These are phyloP conservation scores for Hypoxylon trugodes DNA, from an alignment of 495 filamentous ascomycete genomes.

Conservation along the genomic window DNA sequence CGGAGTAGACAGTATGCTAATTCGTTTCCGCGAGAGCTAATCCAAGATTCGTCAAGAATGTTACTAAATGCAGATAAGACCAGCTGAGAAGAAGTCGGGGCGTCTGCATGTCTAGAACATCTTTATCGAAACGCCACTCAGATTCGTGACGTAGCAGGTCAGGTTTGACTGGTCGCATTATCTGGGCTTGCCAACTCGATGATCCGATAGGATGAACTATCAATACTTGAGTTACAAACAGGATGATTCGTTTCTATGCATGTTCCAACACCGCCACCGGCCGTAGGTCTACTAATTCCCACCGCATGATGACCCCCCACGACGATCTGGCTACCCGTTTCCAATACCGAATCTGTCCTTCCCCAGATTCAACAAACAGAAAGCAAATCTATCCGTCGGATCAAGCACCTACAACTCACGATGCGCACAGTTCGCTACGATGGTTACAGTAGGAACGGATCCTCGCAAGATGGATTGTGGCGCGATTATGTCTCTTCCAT, in stretches of 20 bases:
- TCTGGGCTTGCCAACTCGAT: neutral
- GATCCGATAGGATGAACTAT: neutral
- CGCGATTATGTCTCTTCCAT: conserved; percentile 11
- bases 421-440: conserved; percentile 14
- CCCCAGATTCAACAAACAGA: neutral
- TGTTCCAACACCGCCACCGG: neutral
- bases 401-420: conserved; percentile 8
- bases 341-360: neutral
- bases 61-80: neutral
- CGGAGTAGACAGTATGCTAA: neutral
- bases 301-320: neutral
- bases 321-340: neutral
- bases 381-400: neutral
- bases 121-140: neutral
- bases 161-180: conserved; percentile 6
- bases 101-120: neutral
- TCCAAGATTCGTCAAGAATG: neutral
- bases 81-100: neutral
- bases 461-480: conserved; percentile 9
- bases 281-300: neutral
- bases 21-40: neutral
- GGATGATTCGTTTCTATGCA: neutral
- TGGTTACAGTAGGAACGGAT: conserved; percentile 21
- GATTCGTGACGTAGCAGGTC: conserved; percentile 12
- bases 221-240: neutral